Percentiles rank a stretch among this genome's conserved stretches.
Conservation (phyloP, 2,329 filamentous ascomycete species). For the Fusarium sp. region DNA sequence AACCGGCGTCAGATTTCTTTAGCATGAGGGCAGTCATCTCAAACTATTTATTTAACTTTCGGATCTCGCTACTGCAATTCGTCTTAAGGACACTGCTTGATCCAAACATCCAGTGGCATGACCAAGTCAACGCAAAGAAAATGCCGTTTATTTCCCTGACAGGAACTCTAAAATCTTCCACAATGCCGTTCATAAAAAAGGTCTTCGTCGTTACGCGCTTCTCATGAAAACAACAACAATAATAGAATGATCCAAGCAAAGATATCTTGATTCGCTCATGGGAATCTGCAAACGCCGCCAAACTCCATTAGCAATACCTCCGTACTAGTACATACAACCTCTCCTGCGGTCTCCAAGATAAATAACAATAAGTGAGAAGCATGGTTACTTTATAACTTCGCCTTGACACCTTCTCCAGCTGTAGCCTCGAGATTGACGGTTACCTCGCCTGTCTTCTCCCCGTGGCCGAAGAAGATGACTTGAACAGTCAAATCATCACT, state of each 20-base stretch:
- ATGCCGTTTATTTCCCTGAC: background rate
- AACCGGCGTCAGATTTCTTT: background rate
- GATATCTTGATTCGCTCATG: constrained; percentile 3
- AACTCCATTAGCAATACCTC: constrained; percentile 28
- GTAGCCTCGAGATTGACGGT: constrained; percentile 88
- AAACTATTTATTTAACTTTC: background rate
- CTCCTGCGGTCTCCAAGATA: background rate
- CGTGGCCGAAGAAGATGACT: constrained; percentile 97
- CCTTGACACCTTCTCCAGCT: constrained; percentile 57
- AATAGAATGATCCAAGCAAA: constrained; percentile 7
- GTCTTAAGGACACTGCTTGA: background rate
- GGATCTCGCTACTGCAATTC: background rate
- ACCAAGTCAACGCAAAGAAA: background rate
- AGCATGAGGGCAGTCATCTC: background rate
- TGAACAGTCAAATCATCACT: constrained; percentile 97
- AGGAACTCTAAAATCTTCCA: background rate
- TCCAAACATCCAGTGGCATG: background rate
- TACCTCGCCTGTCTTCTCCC: constrained; percentile 79
- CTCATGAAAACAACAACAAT: constrained; percentile 6
- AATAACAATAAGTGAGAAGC: background rate
- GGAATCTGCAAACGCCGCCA: constrained; percentile 35
- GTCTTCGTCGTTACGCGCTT: background rate
- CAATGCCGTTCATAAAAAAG: background rate
- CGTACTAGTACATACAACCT: background rate
- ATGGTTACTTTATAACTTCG: constrained; percentile 50